Evolutionary conservation across 192 early-diverging fungal genomes (phyloP).

Genomic region (Powellomyces hirtus): DNA sequence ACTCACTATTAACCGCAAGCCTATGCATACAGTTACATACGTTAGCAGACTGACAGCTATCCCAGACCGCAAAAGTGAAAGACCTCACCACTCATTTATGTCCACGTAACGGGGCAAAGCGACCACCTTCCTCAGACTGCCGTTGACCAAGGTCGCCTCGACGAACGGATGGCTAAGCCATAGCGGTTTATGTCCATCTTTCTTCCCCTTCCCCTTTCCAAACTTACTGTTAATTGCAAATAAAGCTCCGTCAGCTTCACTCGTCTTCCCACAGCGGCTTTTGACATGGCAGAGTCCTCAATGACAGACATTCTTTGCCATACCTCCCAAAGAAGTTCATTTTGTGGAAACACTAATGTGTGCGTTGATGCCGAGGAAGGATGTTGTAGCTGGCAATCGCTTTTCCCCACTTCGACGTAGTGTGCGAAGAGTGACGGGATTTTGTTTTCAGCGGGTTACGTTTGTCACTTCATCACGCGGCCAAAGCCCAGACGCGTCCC

Average conservation of each 20-base stretch:
- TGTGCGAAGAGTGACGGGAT: too few species aligned
- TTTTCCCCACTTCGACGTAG: too few species aligned
- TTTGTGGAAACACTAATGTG: too few species aligned
- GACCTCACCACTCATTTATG: constrained; percentile 86
- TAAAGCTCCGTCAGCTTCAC: not conserved
- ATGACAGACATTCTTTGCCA: not conserved
- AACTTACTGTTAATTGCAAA: constrained; percentile 15
- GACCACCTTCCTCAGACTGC: constrained; percentile 87
- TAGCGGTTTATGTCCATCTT: constrained; percentile 31
- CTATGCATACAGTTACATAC: too few species aligned
- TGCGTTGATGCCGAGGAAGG: too few species aligned
- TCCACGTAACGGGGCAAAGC: constrained; percentile 90
- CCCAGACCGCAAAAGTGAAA: too few species aligned
- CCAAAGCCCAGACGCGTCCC: too few species aligned
- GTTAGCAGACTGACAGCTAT: too few species aligned
- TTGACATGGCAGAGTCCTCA: not conserved
- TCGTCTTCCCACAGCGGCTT: not conserved
- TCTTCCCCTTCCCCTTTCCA: constrained; percentile 31
- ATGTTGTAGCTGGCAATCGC: too few species aligned
- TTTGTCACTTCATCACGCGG: too few species aligned
- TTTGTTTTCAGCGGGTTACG: too few species aligned
- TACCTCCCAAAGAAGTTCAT: constrained; percentile 42
- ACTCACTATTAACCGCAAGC: constrained; percentile 28
- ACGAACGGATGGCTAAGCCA: constrained; percentile 51
- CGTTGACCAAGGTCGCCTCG: constrained; percentile 81